Evolutionary conservation across 257 asterid genomes (phyloP).

Genomic region (Hygrophila difformis): DNA sequence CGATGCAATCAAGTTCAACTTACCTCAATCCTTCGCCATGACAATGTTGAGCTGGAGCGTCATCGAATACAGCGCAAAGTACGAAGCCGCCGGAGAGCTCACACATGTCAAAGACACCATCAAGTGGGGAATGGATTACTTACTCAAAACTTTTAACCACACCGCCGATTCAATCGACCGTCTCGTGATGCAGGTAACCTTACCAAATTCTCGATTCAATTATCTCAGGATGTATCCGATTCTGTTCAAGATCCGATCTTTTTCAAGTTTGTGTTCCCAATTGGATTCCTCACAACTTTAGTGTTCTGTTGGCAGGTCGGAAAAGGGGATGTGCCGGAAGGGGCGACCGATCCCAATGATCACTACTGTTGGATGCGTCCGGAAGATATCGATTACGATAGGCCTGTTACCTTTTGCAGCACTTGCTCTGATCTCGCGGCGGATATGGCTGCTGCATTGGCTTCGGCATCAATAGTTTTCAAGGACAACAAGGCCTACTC

Average conservation of each 20-base stretch:
- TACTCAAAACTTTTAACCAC: constrained; percentile 80
- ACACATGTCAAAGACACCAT: constrained; percentile 73
- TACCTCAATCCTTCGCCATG: constrained; percentile 86
- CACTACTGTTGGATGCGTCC: constrained; percentile 96
- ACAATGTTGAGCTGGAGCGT: constrained; percentile 99
- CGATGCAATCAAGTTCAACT: constrained; percentile 87
- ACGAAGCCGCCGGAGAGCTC: constrained; percentile 90
- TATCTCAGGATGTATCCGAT: constrained; percentile 2
- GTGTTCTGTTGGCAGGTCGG: constrained; percentile 54
- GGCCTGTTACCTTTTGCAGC: constrained; percentile 53
- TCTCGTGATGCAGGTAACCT: constrained; percentile 58
- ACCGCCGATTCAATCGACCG: constrained; percentile 70
- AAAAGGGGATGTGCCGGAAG: constrained; percentile 61
- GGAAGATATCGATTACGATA: constrained; percentile 73
- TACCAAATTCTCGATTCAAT: too few species aligned
- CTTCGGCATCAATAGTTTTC: constrained; percentile 94
- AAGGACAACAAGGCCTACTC: constrained; percentile 87
- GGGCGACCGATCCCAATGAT: constrained; percentile 57
- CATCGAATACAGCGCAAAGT: constrained; percentile 76
- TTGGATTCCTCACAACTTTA: too few species aligned
- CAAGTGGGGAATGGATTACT: constrained; percentile 97
- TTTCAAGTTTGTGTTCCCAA: too few species aligned
- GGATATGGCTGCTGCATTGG: constrained; percentile 97
- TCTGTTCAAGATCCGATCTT: neutral
- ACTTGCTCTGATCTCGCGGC: constrained; percentile 90